phyloP scores from a whole-genome alignment of 257 asterid species.

The Salvia hispanica region DNA sequence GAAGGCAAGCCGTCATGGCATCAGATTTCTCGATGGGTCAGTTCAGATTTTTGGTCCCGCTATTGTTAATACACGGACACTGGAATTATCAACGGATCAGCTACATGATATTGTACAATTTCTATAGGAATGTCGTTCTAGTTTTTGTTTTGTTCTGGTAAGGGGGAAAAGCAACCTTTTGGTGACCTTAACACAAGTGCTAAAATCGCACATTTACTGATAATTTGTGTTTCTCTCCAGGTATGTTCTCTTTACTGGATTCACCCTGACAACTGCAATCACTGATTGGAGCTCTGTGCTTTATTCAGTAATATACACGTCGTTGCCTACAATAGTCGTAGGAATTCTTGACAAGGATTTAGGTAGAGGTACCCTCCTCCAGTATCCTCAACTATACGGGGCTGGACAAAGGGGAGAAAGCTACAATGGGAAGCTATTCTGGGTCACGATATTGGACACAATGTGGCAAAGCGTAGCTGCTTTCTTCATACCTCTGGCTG shows the following conservation, averaged over 20 bases:
- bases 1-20: slow-evolving; percentile 99
- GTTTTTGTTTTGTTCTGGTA: slow-evolving; percentile 92
- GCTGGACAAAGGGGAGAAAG: slow-evolving; percentile 85
- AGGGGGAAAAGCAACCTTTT: slow-evolving; percentile 28
- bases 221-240: slow-evolving; percentile 40
- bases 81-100: slow-evolving; percentile 98
- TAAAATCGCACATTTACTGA: slow-evolving; percentile 13
- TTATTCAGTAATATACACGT: slow-evolving; percentile 81
- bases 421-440: slow-evolving; percentile 71
- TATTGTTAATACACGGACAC: slow-evolving; percentile 89
- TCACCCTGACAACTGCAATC: slow-evolving; percentile 88
- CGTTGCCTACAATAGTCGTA: slow-evolving; percentile 80
- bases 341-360: slow-evolving; percentile 90
- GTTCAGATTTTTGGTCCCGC: slow-evolving; percentile 91
- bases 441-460: slow-evolving; percentile 80
- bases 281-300: slow-evolving; percentile 98
- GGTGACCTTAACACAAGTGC: not conserved
- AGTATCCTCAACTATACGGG: slow-evolving; percentile 85
- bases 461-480: slow-evolving; percentile 87
- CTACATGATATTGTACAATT: slow-evolving; percentile 92
- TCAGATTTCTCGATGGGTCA: slow-evolving; percentile 99
- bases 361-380: slow-evolving; percentile 66
- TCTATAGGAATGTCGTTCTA: slow-evolving; percentile 82
- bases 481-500: slow-evolving; percentile 70
- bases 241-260: slow-evolving; percentile 79